Conservation (phyloP, 257 asterid species). For the Salvia hispanica region DNA sequence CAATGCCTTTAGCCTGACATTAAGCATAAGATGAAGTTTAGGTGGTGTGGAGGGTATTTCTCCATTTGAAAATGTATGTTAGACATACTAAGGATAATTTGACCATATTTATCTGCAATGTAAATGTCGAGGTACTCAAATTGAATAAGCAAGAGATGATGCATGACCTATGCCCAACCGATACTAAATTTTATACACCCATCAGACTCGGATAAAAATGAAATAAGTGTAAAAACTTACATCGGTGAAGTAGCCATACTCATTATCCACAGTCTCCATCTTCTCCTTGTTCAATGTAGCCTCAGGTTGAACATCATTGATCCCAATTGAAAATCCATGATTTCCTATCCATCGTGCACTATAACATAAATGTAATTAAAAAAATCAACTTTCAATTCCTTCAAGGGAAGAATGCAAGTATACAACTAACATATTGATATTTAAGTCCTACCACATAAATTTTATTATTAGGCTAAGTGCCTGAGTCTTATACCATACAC, state of each 20-base stretch:
- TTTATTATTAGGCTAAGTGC: conserved; percentile 12
- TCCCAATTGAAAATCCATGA: conserved; percentile 97
- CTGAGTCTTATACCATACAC: background rate
- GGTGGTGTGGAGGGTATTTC: conserved; percentile 13
- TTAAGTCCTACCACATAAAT: conserved; percentile 6
- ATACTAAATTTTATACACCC: no score
- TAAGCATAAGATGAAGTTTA: conserved; percentile 27
- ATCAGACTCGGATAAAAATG: no score
- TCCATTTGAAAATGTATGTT: conserved; percentile 7
- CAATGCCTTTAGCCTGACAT: conserved; percentile 93
- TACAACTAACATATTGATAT: background rate
- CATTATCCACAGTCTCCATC: conserved; percentile 52
- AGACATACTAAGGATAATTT: background rate
- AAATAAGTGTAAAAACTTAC: no score
- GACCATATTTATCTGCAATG: background rate
- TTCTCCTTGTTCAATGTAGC: conserved; percentile 56
- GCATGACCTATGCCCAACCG: no score
- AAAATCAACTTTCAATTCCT: conserved; percentile 19
- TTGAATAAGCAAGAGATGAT: conserved; percentile 7
- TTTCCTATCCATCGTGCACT: conserved; percentile 99
- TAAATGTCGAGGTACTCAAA: background rate
- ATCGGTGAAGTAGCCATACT: conserved; percentile 62
- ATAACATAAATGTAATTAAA: conserved; percentile 29
- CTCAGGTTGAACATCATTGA: conserved; percentile 90
- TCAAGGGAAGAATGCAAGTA: conserved; percentile 9